These are phyloP conservation scores for Linderina pennispora DNA, from an alignment of 192 early-diverging fungal genomes.

Conservation along the genomic window DNA sequence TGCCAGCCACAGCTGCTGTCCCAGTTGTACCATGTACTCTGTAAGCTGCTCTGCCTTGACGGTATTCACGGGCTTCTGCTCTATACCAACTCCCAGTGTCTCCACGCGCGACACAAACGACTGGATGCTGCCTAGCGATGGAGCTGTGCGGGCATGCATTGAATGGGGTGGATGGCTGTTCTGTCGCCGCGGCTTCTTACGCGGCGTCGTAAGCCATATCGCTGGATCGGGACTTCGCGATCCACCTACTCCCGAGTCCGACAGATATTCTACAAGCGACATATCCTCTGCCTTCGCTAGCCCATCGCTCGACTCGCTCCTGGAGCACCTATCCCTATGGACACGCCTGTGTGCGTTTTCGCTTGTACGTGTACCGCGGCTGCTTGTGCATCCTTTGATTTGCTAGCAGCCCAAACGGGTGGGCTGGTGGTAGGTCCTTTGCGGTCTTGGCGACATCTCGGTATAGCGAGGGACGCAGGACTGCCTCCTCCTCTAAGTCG, in stretches of 20 bases:
- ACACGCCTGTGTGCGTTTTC: conserved; percentile 8
- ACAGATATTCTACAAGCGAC: conserved; percentile 1
- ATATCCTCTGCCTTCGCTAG: neutral
- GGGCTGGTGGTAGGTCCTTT: conserved; percentile 14
- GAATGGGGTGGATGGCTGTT: no score
- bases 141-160: no score
- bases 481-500: conserved; percentile 30
- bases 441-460: neutral
- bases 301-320: conserved; percentile 5
- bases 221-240: conserved; percentile 26
- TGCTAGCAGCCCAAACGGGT: conserved; percentile 21
- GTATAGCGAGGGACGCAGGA: conserved; percentile 13
- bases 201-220: conserved; percentile 41
- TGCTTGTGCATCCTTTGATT: conserved; percentile 1
- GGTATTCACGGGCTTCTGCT: conserved; percentile 4
- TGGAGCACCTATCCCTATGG: no score
- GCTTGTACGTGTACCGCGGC: conserved; percentile 42
- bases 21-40: conserved; percentile 30
- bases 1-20: conserved; percentile 41
- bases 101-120: conserved; percentile 35
- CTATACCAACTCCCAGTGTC: conserved; percentile 14
- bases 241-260: no score
- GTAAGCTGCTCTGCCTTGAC: conserved; percentile 24
- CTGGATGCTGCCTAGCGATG: no score
- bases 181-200: conserved; percentile 28